phyloP scores from a whole-genome alignment of 2,329 filamentous ascomycete species.

The Leptosphaerulina australis region DNA sequence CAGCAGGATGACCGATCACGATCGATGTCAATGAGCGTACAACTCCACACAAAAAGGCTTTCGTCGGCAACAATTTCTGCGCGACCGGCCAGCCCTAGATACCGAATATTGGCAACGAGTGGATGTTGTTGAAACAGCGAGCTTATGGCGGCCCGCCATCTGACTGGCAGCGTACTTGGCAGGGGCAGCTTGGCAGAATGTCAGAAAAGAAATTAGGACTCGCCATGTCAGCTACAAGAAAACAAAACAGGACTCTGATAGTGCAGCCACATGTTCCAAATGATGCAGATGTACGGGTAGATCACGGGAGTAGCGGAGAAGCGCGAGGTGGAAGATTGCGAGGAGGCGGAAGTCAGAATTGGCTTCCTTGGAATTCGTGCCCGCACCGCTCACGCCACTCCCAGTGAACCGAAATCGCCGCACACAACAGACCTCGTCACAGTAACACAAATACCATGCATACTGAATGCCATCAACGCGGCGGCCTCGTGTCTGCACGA shows the following conservation, averaged over 20 bases:
- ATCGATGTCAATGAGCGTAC: neutral
- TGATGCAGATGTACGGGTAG: slow-evolving; percentile 5
- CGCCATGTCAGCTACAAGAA: neutral
- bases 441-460: slow-evolving; percentile 9
- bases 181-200: slow-evolving; percentile 13
- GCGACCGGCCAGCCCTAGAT: slow-evolving; percentile 5
- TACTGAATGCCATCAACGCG: slow-evolving; percentile 10
- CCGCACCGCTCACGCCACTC: slow-evolving; percentile 1
- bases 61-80: neutral
- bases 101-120: slow-evolving; percentile 1
- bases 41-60: slow-evolving; percentile 8
- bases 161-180: slow-evolving; percentile 16
- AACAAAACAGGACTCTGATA: neutral
- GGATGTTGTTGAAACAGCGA: slow-evolving; percentile 12
- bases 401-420: neutral
- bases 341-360: neutral
- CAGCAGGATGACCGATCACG: slow-evolving; percentile 14
- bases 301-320: slow-evolving; percentile 7
- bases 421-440: neutral
- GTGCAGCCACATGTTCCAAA: slow-evolving; percentile 3
- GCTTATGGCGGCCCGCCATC: slow-evolving; percentile 1
- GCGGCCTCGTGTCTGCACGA: slow-evolving; percentile 19
- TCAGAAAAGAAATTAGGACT: slow-evolving; percentile 5
- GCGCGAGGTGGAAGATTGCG: neutral
- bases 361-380: slow-evolving; percentile 1